phyloP scores from a whole-genome alignment of 73 alveolate species.

The Urostyla sp. region DNA sequence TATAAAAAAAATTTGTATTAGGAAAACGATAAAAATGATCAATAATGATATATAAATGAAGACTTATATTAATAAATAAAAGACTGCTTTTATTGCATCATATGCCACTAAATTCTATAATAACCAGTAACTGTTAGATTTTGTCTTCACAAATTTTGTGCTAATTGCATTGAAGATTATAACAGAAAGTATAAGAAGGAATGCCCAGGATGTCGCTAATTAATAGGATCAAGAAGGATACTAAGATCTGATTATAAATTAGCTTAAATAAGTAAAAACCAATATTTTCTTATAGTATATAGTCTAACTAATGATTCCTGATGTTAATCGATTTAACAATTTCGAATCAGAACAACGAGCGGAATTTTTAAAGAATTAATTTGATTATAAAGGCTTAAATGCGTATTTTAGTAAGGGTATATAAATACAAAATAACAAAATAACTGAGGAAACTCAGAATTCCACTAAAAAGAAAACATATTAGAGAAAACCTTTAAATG shows the following conservation, averaged over 20 bases:
- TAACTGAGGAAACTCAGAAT: neutral
- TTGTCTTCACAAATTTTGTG: slow-evolving; percentile 72
- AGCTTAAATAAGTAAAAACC: slow-evolving; percentile 12
- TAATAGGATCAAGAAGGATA: slow-evolving; percentile 62
- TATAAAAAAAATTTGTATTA: too few species aligned
- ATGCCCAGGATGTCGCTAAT: slow-evolving; percentile 69
- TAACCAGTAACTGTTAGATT: slow-evolving; percentile 62
- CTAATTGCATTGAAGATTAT: slow-evolving; percentile 62
- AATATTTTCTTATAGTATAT: too few species aligned
- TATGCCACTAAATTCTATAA: too few species aligned
- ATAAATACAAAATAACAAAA: too few species aligned
- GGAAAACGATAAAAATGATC: too few species aligned
- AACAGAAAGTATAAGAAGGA: slow-evolving; percentile 61
- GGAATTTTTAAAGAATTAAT: neutral
- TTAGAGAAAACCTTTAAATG: neutral
- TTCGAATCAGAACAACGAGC: neutral
- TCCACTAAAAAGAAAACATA: neutral
- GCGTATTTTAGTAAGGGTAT: too few species aligned
- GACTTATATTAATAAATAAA: too few species aligned
- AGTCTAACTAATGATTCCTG: neutral
- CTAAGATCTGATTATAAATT: slow-evolving; percentile 61
- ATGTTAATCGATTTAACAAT: neutral
- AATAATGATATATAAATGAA: too few species aligned
- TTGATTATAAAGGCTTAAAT: neutral
- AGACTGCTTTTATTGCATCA: too few species aligned